phyloP scores from a whole-genome alignment of 495 filamentous ascomycete genomes.

The Echria macrotheca region DNA sequence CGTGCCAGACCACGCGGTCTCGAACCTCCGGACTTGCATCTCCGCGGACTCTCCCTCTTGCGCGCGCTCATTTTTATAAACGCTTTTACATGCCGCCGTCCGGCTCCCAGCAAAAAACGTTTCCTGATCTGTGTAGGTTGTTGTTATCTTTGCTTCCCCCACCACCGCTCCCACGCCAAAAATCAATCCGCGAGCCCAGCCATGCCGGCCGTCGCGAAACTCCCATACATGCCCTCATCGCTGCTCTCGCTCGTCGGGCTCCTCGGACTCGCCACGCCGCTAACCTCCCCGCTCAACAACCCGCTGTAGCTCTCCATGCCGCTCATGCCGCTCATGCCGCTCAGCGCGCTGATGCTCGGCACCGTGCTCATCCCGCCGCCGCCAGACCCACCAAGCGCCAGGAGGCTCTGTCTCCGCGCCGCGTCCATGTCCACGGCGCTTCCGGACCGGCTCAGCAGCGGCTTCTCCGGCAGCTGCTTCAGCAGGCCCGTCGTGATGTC shows the following conservation, averaged over 20 bases:
- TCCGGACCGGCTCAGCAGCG: conserved; percentile 39
- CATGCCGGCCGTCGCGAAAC: conserved; percentile 40
- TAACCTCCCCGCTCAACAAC: conserved; percentile 35
- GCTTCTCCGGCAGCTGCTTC: conserved; percentile 54
- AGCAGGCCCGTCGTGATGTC: conserved; percentile 55
- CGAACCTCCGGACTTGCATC: too few species aligned
- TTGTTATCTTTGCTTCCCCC: too few species aligned
- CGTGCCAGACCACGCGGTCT: too few species aligned
- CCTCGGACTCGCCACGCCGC: conserved; percentile 38
- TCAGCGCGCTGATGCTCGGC: conserved; percentile 15
- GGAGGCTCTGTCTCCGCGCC: conserved; percentile 33
- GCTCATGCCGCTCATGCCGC: conserved; percentile 17
- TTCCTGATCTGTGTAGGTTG: too few species aligned
- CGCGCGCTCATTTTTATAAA: too few species aligned
- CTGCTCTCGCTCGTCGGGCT: conserved; percentile 39
- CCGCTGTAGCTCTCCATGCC: conserved; percentile 14
- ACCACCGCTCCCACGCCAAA: too few species aligned
- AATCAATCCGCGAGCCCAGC: conserved; percentile 25
- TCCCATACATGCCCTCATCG: conserved; percentile 49
- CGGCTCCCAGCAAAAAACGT: too few species aligned
- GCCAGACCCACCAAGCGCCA: conserved; percentile 19
- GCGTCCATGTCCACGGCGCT: conserved; percentile 40
- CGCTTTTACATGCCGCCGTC: too few species aligned
- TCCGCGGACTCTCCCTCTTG: too few species aligned
- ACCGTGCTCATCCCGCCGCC: conserved; percentile 14